Evolutionary conservation across 306 rosid species (phyloP).

Genomic region (Medicago truncatula): MtrunA17r5.0-ANR NC_053043.1:37200001-37200500

Average conservation of each 20-base stretch:
- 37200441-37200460: constrained; percentile 47
- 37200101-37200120: constrained; percentile 25
- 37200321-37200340: constrained; percentile 50
- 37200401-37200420: neutral
- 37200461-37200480: constrained; percentile 61
- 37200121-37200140: constrained; percentile 28
- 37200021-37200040: constrained; percentile 35
- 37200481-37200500: constrained; percentile 50
- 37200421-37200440: neutral
- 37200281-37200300: constrained; percentile 35
- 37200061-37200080: neutral
- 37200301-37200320: constrained; percentile 42
- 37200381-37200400: neutral
- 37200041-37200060: constrained; percentile 14
- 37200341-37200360: constrained; percentile 48
- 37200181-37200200: constrained; percentile 42
- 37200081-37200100: constrained; percentile 23
- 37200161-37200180: constrained; percentile 38
- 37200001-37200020: constrained; percentile 30
- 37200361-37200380: constrained; percentile 15
- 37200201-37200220: constrained; percentile 51
- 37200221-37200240: constrained; percentile 49
- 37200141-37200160: constrained; percentile 38
- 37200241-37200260: constrained; percentile 47
- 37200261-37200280: constrained; percentile 53